Evolutionary conservation across 371 early-diverging fungal genomes (phyloP), one percentile per base, ranked within the genome.

Genomic region (Mucor lusitanicus): DNA sequence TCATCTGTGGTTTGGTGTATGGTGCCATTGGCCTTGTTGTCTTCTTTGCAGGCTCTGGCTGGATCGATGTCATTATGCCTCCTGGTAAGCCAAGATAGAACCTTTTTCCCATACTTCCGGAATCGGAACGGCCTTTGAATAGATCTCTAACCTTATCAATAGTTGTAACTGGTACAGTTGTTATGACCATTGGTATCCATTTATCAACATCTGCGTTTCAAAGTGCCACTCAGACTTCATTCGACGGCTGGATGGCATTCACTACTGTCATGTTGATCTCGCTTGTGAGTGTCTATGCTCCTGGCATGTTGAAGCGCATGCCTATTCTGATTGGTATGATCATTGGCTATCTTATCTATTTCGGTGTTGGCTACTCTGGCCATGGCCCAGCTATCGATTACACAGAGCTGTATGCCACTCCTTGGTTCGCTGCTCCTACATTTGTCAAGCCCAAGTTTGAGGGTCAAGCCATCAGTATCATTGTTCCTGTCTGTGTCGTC

Each of bases 111-210:
- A 44, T 50, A 50, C 11, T 42, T 48, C 19, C 33, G 19, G 17
- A 12, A 15, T 46, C 55, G n/a, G 42, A 57, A 48, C 35, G 35
- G 62, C 23, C 17, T 21, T 66, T 30, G 25, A 60, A 67, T 40
- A 35, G 44, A 13, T 44, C 13, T 44, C n/a, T 59, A 42, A 27
- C n/a, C 19, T 37, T 27, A 17, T 44, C 35, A 42, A 19, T 23
- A 54, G 83, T 87, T n/a, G 86, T 85, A 8, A 85, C 86, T 2
- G 88, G 88, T 28, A 76, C 84, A 15, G 80, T 88, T 39, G 81
- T 88, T 0, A 79, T 86, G 71, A 78, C 83, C 5, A 88, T 88
- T 65, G 88, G 88, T 55, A 69, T 87, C 28, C 81, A 83, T 59
- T 65, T 88, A 21, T 80, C 83, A 7, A 67, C 72, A 7, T 79